Base-by-base conservation (phyloP, 2,329 filamentous ascomycete genomes). In the Boeremia lycopersici region DNA sequence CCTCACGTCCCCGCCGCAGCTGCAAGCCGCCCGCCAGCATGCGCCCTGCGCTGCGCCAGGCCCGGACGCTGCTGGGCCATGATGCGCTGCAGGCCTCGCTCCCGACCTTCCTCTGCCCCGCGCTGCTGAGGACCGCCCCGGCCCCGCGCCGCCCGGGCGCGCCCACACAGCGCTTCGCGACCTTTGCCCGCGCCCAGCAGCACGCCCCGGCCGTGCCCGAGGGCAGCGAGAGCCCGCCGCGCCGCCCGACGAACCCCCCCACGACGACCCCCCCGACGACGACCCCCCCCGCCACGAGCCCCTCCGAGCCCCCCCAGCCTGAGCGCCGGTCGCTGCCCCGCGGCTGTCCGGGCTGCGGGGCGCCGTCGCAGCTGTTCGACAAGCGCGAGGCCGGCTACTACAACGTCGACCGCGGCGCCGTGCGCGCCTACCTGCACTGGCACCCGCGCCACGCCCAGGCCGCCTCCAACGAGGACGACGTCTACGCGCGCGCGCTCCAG, bases 311-410 rank as follows among this genome's bases (percentile, higher is more conserved):
- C 26, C 15, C 54, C 2, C 23, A 47, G 36, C 56, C 23, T 25
- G 46, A 38, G 23, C 48, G 42, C n/a, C 59, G 48, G 25, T 42
- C 64, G 6, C 65, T 86, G 11, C 84, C 84, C 0, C 51, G 78
- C 6, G 78, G 80, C 23, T 88, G 86, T 68, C 85, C 86, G 28
- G 86, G 86, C 62, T 88, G 86, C 61, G 86, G 86, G 48, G 86
- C 85, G 26, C 80, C 82, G 31, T 79, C 82, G 30, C 85, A 88
- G 69, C 82, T 80, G 5, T 68, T 83, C 43, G 79, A 83, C 41
- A 74, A 79, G 31, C 74, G 79, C 1, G 79, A 82, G 60, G 80
- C 85, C 2, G 86, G 86, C 10, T 87, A 79, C 69, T 88, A 87
- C 68, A 76, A 78, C 53, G 67, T 76, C 40, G 75, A 73, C 28